Percentiles rank a stretch among this genome's conserved stretches.
Evolutionary conservation across 257 asterid species (phyloP).

Genomic region (Phtheirospermum japonicum): DNA sequence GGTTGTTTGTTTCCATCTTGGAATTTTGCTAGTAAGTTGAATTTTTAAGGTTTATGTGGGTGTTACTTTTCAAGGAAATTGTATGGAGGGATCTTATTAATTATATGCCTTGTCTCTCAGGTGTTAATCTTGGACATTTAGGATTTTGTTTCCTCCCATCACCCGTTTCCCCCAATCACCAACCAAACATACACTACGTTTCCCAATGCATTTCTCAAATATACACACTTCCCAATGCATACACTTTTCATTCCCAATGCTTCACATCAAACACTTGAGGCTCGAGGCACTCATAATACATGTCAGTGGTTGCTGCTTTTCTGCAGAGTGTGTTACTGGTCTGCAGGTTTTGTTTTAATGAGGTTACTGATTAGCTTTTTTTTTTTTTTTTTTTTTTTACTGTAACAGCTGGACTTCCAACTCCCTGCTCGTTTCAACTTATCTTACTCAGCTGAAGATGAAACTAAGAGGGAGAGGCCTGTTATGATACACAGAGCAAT

Average conservation of each 20-base stretch:
- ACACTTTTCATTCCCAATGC: too few species aligned
- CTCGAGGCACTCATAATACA: too few species aligned
- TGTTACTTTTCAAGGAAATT: conserved; percentile 10
- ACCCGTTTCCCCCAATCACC: too few species aligned
- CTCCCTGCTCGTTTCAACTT: conserved; percentile 91
- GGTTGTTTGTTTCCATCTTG: not conserved
- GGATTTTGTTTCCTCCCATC: too few species aligned
- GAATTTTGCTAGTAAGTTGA: not conserved
- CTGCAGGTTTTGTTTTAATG: conserved; percentile 18
- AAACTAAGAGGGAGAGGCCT: conserved; percentile 84
- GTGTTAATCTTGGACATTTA: too few species aligned
- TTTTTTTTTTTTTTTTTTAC: conserved; percentile 30
- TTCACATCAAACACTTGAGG: too few species aligned
- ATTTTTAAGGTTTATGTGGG: not conserved
- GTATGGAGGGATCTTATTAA: conserved; percentile 2
- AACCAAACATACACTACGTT: too few species aligned
- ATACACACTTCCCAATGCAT: too few species aligned
- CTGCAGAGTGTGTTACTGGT: not conserved
- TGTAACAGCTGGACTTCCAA: conserved; percentile 95
- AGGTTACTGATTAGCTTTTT: conserved; percentile 6
- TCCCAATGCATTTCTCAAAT: too few species aligned
- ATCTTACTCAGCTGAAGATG: conserved; percentile 94
- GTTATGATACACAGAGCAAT: conserved; percentile 98
- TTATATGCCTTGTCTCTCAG: not conserved
- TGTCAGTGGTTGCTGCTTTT: not conserved